Evolutionary conservation across 345 rosid species (phyloP), one percentile per base, ranked within the genome.

Genomic region (Cardiospermum halicacabum): DNA sequence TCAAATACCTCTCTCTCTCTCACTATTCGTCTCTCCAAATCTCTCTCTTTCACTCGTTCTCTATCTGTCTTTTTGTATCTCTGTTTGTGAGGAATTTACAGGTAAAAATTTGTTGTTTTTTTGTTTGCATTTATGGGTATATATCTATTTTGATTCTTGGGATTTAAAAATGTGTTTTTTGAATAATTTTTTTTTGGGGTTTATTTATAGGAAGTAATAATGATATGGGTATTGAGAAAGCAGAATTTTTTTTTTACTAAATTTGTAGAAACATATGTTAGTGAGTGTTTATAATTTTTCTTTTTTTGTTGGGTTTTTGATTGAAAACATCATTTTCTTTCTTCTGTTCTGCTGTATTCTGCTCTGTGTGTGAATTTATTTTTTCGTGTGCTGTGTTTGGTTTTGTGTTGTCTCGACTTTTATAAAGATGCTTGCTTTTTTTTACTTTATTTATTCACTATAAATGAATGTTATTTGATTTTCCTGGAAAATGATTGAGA

Each of bases 271-370:
- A 71, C 74, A 64, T 28, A 8, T 63, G 18, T 18, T 6, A 16
- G 0, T 63, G 4, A n/a, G 39, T 34, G 39, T 34, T 34, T 3
- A n/a, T n/a, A 34, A 10, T 34, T 34, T 34, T 34, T 34, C 9
- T 34, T 34, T 34, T 34, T 34, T 51, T 42, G 69, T 39, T 39
- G 2, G 12, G 12, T n/a, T 43, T n/a, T 47, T 36, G 78, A 66
- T 79, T 62, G 75, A 64, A n/a, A 65, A 62, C 57, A 69, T 60
- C 67, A 54, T 36, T 77, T 75, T 65, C 74, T 42, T 43, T 22
- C 2, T 24, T 62, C 43, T 51, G 56, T 64, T 50, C 11, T 49
- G 28, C n/a, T n/a, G n/a, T n/a, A n/a, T n/a, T n/a, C n/a, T n/a
- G n/a, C n/a, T n/a, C n/a, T n/a, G n/a, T n/a, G n/a, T n/a, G n/a